Evolutionary conservation across 139 green algal genomes (phyloP), one percentile per base, ranked within the genome.

Genomic region (Chlamydomonas asymmetrica): DNA sequence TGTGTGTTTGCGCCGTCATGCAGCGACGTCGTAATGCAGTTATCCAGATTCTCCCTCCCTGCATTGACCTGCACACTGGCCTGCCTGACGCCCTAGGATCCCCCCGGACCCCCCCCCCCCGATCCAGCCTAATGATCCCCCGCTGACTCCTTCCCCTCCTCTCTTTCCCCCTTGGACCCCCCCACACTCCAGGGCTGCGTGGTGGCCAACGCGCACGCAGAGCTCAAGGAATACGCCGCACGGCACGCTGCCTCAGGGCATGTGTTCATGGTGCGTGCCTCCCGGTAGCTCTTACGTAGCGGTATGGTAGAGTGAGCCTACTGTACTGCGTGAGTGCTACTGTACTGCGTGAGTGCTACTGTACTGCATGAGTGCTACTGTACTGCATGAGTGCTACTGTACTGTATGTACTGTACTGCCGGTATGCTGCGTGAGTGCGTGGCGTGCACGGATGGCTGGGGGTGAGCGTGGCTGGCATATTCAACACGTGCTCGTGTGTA

Each of bases 191-290:
- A 83, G 35, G 92, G 91, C 50, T 96, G 94, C 76, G 88, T 97
- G 52, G 94, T 98, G 45, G 65, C 82, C 37, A 97, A 97, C 66
- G 94, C 94, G 1, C 91, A 95, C 73, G 49, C 83, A 1, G 94
- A 98, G 89, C 88, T 98, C 32, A 66, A 77, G 25, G 37, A 88
- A 10, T 97, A 82, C 72, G 86, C 73, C n/a, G 75, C 89, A 41
- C 71, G 38, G 9, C 63, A 6, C 4, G 25, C 23, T 56, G 41
- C 3, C 20, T 29, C 20, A 37, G 31, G 43, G 31, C n/a, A 20
- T 10, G 50, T 9, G 22, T 5, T 22, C 31, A 22, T 29, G 29
- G 16, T 25, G 52, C 9, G 7, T 25, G 35, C 34, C 40, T n/a
- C 25, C 13, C 63, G 25, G 39, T n/a, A 13, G 63, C 34, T 25